Base-by-base conservation (phyloP, 345 rosid species). In the Citrus inodora region DNA sequence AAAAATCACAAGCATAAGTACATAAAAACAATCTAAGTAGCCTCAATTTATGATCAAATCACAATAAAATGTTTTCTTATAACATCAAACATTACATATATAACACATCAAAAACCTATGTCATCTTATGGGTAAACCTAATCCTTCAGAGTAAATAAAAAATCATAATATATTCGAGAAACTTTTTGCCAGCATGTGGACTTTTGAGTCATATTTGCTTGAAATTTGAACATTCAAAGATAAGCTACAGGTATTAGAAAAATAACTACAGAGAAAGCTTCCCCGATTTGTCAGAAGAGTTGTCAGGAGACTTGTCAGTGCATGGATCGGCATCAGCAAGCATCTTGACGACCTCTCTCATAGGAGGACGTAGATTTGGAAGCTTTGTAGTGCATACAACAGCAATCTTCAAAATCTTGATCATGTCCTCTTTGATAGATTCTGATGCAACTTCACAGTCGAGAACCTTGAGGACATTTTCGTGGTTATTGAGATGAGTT, bases 331-430 rank as follows among this genome's bases (percentile, higher is more conserved):
- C 92, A 46, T 95, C 93, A 1, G 74, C 86, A 7, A 95, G 91
- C 98, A 91, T 88, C 87, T 87, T 88, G 70, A 91, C 92, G 24
- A 90, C 95, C 32, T 91, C 94, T 84, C 95, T 85, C 99, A 91
- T 95, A 37, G 86, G 85, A 7, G 96, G 97, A 27, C 97, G 87
- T 24, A 91, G 85, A 77, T 74, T 86, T 0, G 99, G 97, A 27
- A 93, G 97, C 90, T 92, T 93, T 58, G 93, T 79, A 17, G 96
- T 90, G 89, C 98, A 93, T 30, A 85, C 89, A 73, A 93, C 77
- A 19, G 88, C 96, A 33, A 92, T 80, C 80, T 89, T 92, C 80
- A 95, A 83, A 35, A 91, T 90, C 76, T 85, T 92, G 66, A 95
- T 73, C 94, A 92, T 93, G 88, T 83, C 85, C 5, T 87, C 92